Conservation (phyloP, 225 moss, liverwort and hornwort species). For the Neckera pumila region DNA sequence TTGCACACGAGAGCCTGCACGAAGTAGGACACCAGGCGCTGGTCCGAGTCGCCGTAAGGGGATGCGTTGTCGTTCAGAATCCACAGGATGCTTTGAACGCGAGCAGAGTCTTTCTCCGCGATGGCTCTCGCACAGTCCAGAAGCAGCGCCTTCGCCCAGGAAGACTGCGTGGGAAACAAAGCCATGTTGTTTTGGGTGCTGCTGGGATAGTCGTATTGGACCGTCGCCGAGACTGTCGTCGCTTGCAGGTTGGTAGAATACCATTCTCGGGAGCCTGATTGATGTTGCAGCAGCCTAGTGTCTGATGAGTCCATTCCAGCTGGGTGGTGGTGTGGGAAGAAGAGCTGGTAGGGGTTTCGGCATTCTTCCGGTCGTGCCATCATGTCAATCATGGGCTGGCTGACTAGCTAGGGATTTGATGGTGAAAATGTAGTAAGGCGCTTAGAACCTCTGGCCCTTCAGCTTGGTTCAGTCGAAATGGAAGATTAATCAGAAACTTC, state of each 20-base stretch:
- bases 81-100: constrained; percentile 53
- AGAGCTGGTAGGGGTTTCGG: constrained; percentile 14
- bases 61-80: constrained; percentile 65
- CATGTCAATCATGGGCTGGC: constrained; percentile 5
- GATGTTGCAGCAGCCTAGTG: constrained; percentile 1
- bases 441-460: neutral
- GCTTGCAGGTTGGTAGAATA: constrained; percentile 11
- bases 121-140: constrained; percentile 56
- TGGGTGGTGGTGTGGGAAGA: constrained; percentile 20
- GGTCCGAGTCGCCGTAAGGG: constrained; percentile 59
- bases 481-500: neutral
- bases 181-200: neutral
- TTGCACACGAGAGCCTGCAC: constrained; percentile 73
- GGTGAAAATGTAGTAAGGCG: neutral
- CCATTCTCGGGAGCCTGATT: constrained; percentile 22
- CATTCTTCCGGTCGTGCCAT: constrained; percentile 24
- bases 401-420: neutral
- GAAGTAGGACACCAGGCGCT: constrained; percentile 60
- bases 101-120: constrained; percentile 24
- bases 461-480: neutral
- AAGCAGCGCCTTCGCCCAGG: constrained; percentile 38
- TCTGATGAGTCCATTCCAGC: neutral
- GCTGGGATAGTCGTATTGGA: neutral
- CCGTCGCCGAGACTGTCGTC: neutral
- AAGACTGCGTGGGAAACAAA: neutral